A percentile compares a stretch with the other conserved stretches of the same genome.
phyloP scores from a whole-genome alignment of 164 flowering plant species.

The Piper betle region DNA sequence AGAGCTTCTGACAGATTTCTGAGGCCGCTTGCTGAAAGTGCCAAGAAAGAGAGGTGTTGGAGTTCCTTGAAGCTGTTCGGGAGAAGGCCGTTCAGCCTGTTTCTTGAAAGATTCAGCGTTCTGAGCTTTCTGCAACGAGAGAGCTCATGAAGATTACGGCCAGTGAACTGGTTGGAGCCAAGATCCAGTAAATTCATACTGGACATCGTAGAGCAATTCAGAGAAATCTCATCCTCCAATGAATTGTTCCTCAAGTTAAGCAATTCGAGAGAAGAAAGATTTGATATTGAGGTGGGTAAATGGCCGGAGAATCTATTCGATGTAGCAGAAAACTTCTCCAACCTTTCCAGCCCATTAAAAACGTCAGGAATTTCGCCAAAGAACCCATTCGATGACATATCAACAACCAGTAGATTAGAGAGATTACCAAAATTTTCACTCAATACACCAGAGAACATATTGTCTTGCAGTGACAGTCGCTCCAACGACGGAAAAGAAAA shows the following conservation, averaged over 20 bases:
- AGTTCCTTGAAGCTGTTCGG: constrained; percentile 12
- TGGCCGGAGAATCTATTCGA: constrained; percentile 52
- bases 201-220: constrained; percentile 5
- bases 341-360: constrained; percentile 29
- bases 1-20: constrained; percentile 12
- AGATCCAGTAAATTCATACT: constrained; percentile 9
- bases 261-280: constrained; percentile 32
- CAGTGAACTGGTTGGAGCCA: constrained; percentile 11
- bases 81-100: constrained; percentile 12
- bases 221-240: constrained; percentile 24
- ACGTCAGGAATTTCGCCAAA: constrained; percentile 47
- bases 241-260: constrained; percentile 78
- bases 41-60: constrained; percentile 11
- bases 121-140: constrained; percentile 10
- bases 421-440: constrained; percentile 53
- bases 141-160: constrained; percentile 10
- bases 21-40: constrained; percentile 13
- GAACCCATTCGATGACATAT: constrained; percentile 34
- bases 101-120: constrained; percentile 13
- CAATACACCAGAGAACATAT: constrained; percentile 47
- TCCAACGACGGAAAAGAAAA: constrained; percentile 41
- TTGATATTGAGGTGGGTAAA: constrained; percentile 39
- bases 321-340: constrained; percentile 42
- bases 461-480: constrained; percentile 35
- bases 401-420: constrained; percentile 32